A percentile compares a stretch with the other conserved stretches of the same genome.
Evolutionary conservation across 352 stramenopile species (phyloP).

Genomic region (Globisporangium iwayamae): DNA sequence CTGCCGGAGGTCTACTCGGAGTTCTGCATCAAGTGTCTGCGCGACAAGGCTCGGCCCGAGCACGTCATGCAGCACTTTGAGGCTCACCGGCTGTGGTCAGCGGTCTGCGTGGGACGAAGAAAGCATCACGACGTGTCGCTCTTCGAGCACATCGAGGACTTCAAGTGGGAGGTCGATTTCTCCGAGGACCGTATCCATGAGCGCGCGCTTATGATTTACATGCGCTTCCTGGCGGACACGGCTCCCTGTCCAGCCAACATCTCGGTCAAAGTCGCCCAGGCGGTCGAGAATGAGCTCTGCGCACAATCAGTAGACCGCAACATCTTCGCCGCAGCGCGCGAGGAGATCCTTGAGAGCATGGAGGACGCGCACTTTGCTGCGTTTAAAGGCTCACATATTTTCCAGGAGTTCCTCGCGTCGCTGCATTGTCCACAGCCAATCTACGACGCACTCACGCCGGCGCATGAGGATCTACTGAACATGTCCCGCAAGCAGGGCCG

Average conservation of each 20-base stretch:
- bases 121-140: constrained; percentile 47
- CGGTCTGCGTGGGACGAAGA: constrained; percentile 43
- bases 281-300: constrained; percentile 41
- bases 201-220: constrained; percentile 52
- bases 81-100: constrained; percentile 49
- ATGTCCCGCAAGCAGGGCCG: constrained; percentile 28
- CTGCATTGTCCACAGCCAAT: constrained; percentile 46
- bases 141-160: constrained; percentile 70
- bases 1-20: constrained; percentile 57
- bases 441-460: constrained; percentile 35
- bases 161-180: constrained; percentile 50
- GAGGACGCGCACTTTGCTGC: constrained; percentile 42
- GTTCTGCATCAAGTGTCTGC: constrained; percentile 68
- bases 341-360: constrained; percentile 50
- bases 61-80: constrained; percentile 75
- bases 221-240: constrained; percentile 45
- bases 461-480: constrained; percentile 29
- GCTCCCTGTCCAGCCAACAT: constrained; percentile 34
- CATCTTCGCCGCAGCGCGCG: constrained; percentile 37
- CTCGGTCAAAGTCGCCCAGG: constrained; percentile 21
- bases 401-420: constrained; percentile 40
- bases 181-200: constrained; percentile 50
- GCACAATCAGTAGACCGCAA: constrained; percentile 33
- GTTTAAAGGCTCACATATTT: constrained; percentile 45
- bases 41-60: constrained; percentile 36